Evolutionary conservation across 1,284 basidiomycete species (phyloP), one percentile per base, ranked within the genome.

Genomic region (Irpex lacteus): DNA sequence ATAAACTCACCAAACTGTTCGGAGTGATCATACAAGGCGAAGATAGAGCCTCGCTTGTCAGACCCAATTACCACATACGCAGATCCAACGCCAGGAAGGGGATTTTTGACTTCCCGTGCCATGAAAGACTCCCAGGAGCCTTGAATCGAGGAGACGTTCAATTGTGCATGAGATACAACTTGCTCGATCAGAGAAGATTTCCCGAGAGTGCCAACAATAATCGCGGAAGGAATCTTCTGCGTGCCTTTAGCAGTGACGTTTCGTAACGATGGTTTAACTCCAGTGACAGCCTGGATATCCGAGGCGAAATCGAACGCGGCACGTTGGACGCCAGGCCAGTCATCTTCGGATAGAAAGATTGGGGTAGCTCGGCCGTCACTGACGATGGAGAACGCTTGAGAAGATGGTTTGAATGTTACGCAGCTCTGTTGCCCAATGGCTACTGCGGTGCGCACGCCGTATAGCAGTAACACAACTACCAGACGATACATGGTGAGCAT

Each of bases 1-100:
- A 49, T 2, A 44, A 15, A 75, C 81, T 65, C 65, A 81, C 89
- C 89, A 71, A 89, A 85, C 69, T 91, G 88, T 72, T 91, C 89
- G 6, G 87, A 87, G 62, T 88, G 83, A 68, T 89, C 87, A 70
- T 91, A 91, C 38, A 91, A 69, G 2, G 82, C 88, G 69, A 80
- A 91, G 26, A 91, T 89, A 0, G 88, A 85, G 34, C 87, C 88
- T 54, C 88, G 75, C 73, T 85, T 88, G 74, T 90, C 88, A 0
- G 85, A 78, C 4, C 88, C 89, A 66, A 86, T 81, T 54, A 91
- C 82, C 38, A 91, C 84, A 73, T 89, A 87, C 19, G 86, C 88
- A 63, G 79, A 83, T 36, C 77, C 73, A 32, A 89, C 76, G 4
- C 86, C 87, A 32, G 83, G 82, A 4, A 89, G 75, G 6, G 87